phyloP scores from a whole-genome alignment of 106 monocot genomes.

The Iris macrosiphon region DNA sequence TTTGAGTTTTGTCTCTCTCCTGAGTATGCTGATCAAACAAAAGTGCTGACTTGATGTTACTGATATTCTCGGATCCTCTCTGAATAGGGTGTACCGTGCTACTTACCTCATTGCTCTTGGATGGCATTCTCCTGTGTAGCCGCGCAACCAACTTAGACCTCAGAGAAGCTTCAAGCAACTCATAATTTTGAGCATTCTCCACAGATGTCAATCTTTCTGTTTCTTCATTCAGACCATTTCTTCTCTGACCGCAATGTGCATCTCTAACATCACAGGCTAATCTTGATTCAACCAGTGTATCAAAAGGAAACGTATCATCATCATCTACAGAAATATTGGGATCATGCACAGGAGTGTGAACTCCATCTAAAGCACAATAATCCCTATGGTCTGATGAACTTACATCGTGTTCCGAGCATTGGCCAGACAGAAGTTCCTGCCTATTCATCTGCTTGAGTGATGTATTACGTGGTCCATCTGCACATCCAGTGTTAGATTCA shows the following conservation, averaged over 20 bases:
- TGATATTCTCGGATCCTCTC: conserved; percentile 8
- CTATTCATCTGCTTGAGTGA: conserved; percentile 5
- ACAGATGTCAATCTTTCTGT: conserved; percentile 14
- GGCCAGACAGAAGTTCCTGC: conserved; percentile 20
- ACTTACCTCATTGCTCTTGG: conserved; percentile 19
- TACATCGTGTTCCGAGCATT: conserved; percentile 27
- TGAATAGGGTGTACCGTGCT: conserved; percentile 9
- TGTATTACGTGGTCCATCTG: conserved; percentile 9
- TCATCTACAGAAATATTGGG: conserved; percentile 13
- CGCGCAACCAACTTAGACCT: conserved; percentile 69
- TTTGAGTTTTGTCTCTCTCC: conserved; percentile 13
- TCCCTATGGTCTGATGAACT: conserved; percentile 29
- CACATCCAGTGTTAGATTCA: conserved; percentile 9
- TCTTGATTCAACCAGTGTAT: conserved; percentile 13
- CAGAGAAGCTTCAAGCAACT: conserved; percentile 83
- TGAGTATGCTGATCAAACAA: conserved; percentile 10
- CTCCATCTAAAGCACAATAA: conserved; percentile 9
- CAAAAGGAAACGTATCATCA: conserved; percentile 11
- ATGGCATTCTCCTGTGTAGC: conserved; percentile 29
- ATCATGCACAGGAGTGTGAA: not conserved
- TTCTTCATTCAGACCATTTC: conserved; percentile 9
- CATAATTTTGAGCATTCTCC: conserved; percentile 45
- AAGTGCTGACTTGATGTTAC: conserved; percentile 4
- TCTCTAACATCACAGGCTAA: not conserved
- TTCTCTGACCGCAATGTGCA: conserved; percentile 15